These are phyloP conservation scores for Niebla homalea DNA, from an alignment of 495 filamentous ascomycete genomes.

Conservation along the genomic window DNA sequence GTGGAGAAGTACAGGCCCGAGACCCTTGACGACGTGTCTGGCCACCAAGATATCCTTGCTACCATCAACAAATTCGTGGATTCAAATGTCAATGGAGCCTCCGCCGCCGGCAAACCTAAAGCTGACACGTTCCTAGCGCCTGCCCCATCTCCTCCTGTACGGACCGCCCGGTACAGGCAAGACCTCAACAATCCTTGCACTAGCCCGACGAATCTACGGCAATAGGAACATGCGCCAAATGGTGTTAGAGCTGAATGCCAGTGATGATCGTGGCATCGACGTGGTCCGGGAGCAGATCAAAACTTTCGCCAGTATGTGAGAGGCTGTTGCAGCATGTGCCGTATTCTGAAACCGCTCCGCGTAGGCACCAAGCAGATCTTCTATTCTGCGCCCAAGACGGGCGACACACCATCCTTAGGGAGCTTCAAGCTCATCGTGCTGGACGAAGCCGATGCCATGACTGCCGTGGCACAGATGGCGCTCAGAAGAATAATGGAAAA, in stretches of 20 bases:
- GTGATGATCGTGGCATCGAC: constrained; percentile 94
- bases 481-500: constrained; percentile 97
- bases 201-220: constrained; percentile 88
- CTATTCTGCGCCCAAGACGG: constrained; percentile 36
- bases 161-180: constrained; percentile 95
- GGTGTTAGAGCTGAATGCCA: constrained; percentile 94
- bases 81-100: constrained; percentile 45
- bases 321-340: constrained; percentile 11
- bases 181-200: constrained; percentile 84
- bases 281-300: constrained; percentile 98
- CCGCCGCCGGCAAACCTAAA: too few species aligned
- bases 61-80: constrained; percentile 97
- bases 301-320: constrained; percentile 69
- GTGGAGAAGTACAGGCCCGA: constrained; percentile 97
- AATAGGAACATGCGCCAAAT: constrained; percentile 88
- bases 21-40: constrained; percentile 80
- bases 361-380: constrained; percentile 55
- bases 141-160: constrained; percentile 96
- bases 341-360: constrained; percentile 38
- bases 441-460: constrained; percentile 98
- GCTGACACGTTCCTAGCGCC: constrained; percentile 33
- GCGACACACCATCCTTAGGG: constrained; percentile 42
- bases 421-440: constrained; percentile 92
- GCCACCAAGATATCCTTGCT: constrained; percentile 93
- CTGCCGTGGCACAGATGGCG: constrained; percentile 90